phyloP scores from a whole-genome alignment of 1,284 basidiomycete species.

The Leccinum griseonigrum region DNA sequence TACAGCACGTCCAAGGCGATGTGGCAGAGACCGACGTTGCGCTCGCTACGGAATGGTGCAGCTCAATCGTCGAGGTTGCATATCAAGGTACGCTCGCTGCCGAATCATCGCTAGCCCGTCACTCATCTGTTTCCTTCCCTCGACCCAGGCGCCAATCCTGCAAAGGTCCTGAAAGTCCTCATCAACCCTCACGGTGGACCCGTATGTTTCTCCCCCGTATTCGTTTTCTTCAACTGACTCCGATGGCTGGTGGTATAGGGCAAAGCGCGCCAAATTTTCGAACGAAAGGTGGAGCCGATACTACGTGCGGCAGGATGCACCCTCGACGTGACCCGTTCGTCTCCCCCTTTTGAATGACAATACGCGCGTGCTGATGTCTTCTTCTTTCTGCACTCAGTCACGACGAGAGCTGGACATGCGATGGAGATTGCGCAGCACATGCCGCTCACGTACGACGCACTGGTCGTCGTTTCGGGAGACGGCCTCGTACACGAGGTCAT shows the following conservation, averaged over 20 bases:
- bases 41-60: conserved; percentile 54
- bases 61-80: conserved; percentile 51
- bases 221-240: conserved; percentile 1
- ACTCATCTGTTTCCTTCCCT: conserved; percentile 4
- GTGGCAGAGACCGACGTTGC: conserved; percentile 38
- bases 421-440: conserved; percentile 65
- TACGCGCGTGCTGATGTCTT: conserved; percentile 5
- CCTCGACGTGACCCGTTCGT: conserved; percentile 56
- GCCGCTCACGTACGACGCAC: conserved; percentile 68
- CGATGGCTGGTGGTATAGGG: conserved; percentile 46
- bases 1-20: conserved; percentile 44
- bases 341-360: neutral
- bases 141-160: conserved; percentile 47
- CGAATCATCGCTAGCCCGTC: neutral
- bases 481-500: conserved; percentile 90
- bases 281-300: conserved; percentile 75
- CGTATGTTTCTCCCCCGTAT: conserved; percentile 38
- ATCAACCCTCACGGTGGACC: conserved; percentile 87
- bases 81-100: conserved; percentile 54
- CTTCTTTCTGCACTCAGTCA: conserved; percentile 51
- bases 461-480: conserved; percentile 88
- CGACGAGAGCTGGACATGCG: conserved; percentile 73
- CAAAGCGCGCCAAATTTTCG: conserved; percentile 62
- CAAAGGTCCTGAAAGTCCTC: conserved; percentile 63
- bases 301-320: conserved; percentile 74